These are phyloP conservation scores for Clohesyomyces aquaticus DNA, from an alignment of 495 filamentous ascomycete genomes.

Conservation along the genomic window DNA sequence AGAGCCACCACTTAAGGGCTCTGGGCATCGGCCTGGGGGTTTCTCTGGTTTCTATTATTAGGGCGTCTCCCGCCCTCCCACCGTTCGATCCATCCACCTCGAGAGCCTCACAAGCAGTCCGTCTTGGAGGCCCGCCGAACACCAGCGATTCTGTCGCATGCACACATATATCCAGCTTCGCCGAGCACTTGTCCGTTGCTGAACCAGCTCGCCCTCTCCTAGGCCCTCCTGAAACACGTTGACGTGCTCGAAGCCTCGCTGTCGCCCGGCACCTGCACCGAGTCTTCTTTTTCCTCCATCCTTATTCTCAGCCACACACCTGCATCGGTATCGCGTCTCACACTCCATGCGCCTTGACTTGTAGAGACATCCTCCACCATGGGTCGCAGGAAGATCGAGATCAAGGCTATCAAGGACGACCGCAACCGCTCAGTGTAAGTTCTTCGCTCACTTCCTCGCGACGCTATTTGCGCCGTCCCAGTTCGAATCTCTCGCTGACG, in stretches of 20 bases:
- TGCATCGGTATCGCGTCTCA: neutral
- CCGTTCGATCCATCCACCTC: slow-evolving; percentile 12
- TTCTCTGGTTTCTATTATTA: slow-evolving; percentile 8
- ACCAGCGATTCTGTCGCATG: neutral
- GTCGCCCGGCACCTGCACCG: slow-evolving; percentile 13
- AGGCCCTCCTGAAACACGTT: slow-evolving; percentile 20
- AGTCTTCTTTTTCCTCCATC: slow-evolving; percentile 1
- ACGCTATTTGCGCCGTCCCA: slow-evolving; percentile 1
- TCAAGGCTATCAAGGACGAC: slow-evolving; percentile 99
- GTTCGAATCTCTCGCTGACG: slow-evolving; percentile 13
- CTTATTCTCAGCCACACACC: slow-evolving; percentile 17
- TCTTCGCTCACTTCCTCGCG: neutral
- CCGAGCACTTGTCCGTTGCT: slow-evolving; percentile 9
- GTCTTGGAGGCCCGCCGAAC: slow-evolving; percentile 7
- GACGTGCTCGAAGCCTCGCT: slow-evolving; percentile 31
- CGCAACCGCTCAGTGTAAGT: slow-evolving; percentile 98
- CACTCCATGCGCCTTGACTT: slow-evolving; percentile 26
- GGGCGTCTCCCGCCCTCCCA: slow-evolving; percentile 4
- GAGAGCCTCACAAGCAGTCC: slow-evolving; percentile 25
- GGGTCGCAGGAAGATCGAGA: slow-evolving; percentile 88
- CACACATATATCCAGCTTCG: slow-evolving; percentile 25
- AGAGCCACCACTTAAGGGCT: too few species aligned
- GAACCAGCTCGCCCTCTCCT: slow-evolving; percentile 1
- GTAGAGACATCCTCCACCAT: slow-evolving; percentile 50
- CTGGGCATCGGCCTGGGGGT: neutral